Evolutionary conservation across 1,284 basidiomycete species (phyloP).

Genomic region (Cystobasidium pallidum): DNA sequence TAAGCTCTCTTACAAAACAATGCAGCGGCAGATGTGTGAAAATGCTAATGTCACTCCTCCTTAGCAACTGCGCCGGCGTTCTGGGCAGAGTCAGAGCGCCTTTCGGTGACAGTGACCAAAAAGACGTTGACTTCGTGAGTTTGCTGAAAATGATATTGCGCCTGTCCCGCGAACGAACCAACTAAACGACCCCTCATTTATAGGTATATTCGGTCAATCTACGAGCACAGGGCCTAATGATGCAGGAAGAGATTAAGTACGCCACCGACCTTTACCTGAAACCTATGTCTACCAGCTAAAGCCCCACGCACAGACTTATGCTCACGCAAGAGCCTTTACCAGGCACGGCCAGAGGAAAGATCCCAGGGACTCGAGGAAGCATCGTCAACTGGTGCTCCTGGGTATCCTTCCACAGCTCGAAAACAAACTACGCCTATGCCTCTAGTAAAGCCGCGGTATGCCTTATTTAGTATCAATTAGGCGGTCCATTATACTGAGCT

Average conservation of each 20-base stretch:
- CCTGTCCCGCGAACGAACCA: too few species aligned
- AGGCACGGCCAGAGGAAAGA: neutral
- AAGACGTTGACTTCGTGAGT: constrained; percentile 10
- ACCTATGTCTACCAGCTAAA: neutral
- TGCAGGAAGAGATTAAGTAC: constrained; percentile 26
- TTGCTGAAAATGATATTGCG: neutral
- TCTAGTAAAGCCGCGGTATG: constrained; percentile 18
- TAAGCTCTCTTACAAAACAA: neutral
- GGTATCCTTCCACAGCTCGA: constrained; percentile 25
- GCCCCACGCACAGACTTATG: constrained; percentile 9
- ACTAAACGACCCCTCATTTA: too few species aligned
- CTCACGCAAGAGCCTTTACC: constrained; percentile 29
- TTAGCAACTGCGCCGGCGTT: constrained; percentile 37
- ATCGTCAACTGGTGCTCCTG: constrained; percentile 37
- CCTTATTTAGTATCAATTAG: neutral
- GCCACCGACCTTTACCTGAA: neutral
- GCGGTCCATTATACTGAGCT: neutral
- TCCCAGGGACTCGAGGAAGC: constrained; percentile 12
- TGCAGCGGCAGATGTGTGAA: neutral
- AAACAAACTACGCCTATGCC: constrained; percentile 17
- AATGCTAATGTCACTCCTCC: neutral
- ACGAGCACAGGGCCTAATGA: constrained; percentile 20
- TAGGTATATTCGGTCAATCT: constrained; percentile 32
- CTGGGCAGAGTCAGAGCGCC: constrained; percentile 13
- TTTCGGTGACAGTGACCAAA: constrained; percentile 6